Evolutionary conservation across 73 alveolate species (phyloP), one percentile per base, ranked within the genome.

Genomic region (Symbiodinium pilosum): DNA sequence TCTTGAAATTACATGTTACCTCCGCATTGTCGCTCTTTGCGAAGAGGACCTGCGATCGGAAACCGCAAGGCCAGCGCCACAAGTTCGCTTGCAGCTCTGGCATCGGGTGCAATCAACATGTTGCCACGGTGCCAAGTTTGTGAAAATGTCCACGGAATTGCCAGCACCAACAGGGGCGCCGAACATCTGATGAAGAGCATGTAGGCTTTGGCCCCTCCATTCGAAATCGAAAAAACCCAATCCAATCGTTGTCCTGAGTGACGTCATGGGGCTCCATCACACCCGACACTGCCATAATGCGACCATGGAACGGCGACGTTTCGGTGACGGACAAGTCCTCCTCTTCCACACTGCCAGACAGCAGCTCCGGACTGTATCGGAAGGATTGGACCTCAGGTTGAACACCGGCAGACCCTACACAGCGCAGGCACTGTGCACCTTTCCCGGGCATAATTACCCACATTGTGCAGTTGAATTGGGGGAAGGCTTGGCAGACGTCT

Each of bases 81-180:
- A n/a, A n/a, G n/a, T n/a, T n/a, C n/a, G n/a, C n/a, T n/a, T n/a
- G n/a, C n/a, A n/a, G n/a, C n/a, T n/a, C n/a, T n/a, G n/a, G n/a
- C n/a, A n/a, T n/a, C n/a, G n/a, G n/a, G n/a, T n/a, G n/a, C n/a
- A n/a, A n/a, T n/a, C n/a, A n/a, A n/a, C n/a, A 16, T 54, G 9
- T 24, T 7, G 94, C 94, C 44, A 30, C 24, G 93, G 32, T 18
- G 24, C 94, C 36, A 86, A 54, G 83, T 86, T 86, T 28, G 94
- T 86, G 83, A 51, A 86, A 75, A 86, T 40, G 54, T 86, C 94
- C n/a, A 75, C 83, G 36, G 84, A 81, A 52, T 86, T 86, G 83
- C 94, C 83, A 40, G 64, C 94, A 34, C 94, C 94, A 24, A 86
- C 93, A 3, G 93, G 94, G 39, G 56, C 77, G 36, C 94, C 94